Conservation (phyloP, 441 rosid genomes). For the Flueggea neowawraea region DNA sequence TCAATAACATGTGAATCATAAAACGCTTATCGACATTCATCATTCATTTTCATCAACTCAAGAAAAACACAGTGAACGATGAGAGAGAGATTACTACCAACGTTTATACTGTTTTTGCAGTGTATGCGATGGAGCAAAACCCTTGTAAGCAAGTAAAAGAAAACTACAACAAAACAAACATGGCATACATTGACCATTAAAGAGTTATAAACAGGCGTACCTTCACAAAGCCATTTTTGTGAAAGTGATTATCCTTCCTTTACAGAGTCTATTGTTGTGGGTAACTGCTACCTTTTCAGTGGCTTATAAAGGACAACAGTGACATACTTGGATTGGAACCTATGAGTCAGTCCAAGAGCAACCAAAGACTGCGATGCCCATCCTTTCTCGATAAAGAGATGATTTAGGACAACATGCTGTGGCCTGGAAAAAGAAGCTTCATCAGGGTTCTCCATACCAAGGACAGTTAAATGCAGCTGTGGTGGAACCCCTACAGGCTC, state of each 20-base stretch:
- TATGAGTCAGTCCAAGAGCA: conserved; percentile 78
- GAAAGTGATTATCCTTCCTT: conserved; percentile 13
- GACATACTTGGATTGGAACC: conserved; percentile 85
- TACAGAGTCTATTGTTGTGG: conserved; percentile 21
- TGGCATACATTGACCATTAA: not conserved
- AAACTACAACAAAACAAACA: conserved; percentile 3
- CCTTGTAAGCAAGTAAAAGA: not conserved
- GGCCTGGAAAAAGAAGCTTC: conserved; percentile 57
- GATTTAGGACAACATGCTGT: conserved; percentile 88
- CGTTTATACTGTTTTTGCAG: no score
- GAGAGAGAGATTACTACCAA: no score
- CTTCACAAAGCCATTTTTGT: conserved; percentile 9
- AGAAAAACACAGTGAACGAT: no score
- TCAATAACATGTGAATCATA: no score
- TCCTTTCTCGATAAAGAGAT: conserved; percentile 75
- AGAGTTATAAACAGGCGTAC: conserved; percentile 13
- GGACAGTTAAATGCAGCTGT: conserved; percentile 66
- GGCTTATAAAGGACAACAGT: conserved; percentile 90
- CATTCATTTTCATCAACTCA: no score
- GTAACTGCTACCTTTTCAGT: conserved; percentile 41
- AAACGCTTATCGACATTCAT: no score
- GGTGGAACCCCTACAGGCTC: conserved; percentile 72
- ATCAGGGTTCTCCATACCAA: conserved; percentile 41
- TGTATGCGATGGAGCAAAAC: no score
- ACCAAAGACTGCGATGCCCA: conserved; percentile 76